Base-by-base conservation (phyloP, 768 basidiomycete species). In the Mycena capillaripes region DNA sequence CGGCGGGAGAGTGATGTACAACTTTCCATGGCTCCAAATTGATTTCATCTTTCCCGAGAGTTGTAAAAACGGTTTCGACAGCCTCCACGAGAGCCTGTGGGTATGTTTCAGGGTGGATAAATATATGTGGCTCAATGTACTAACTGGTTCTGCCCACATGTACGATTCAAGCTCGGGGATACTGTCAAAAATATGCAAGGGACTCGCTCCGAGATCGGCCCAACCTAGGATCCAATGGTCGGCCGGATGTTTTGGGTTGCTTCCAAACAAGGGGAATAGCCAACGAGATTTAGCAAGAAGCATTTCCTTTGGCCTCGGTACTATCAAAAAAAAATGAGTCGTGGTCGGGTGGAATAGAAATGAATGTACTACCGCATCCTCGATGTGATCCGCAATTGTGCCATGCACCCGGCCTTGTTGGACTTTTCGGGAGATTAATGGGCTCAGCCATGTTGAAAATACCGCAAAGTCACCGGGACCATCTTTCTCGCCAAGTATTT, bases 181-280 rank as follows among this genome's bases (percentile, higher is more conserved):
- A 25, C 68, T 62, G 50, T 69, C 40, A 25, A 69, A 69, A 3
- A 69, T 53, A 29, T 70, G 69, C 3, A 30, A 34, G 14, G 32
- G 16, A 2, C 69, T 29, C 6, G 69, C 11, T 27, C 52, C 46
- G n/a, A 21, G 60, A 21, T 70, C 53, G 2, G 55, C 6, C 42
- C 44, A 71, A 12, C 70, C 70, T 3, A 71, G 48, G 25, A 71
- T 17, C 70, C 70, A 66, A 21, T 71, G 70, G n/a, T n/a, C n/a
- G n/a, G n/a, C n/a, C 7, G 16, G 46, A 11, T n/a, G n/a, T n/a
- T n/a, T n/a, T n/a, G 56, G 34, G 16, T 52, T 14, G 0, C 21
- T 25, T 1, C 70, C 56, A 27, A 23, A 71, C 57, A 71, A 3
- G 3, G 70, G 70, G 19, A 71, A 71, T 4, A 64, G 4, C 69